Conservation (phyloP, 2,329 filamentous ascomycete genomes). For the Xylogone sp. region DNA sequence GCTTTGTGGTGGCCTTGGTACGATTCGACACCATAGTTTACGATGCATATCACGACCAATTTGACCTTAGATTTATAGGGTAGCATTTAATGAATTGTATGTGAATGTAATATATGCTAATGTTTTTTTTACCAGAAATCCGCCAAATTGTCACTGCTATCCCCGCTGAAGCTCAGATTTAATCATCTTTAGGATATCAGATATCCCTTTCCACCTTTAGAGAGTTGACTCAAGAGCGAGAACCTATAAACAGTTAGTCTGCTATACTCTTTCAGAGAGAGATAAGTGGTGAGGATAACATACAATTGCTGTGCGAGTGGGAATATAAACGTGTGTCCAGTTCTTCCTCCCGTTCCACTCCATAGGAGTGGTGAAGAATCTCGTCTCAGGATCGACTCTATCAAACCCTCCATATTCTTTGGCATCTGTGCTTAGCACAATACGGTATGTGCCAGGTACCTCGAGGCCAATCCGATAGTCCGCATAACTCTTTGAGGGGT, state of each 20-base stretch:
- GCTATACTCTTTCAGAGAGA: neutral
- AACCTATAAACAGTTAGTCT: constrained; percentile 21
- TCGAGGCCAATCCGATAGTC: constrained; percentile 94
- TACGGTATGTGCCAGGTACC: constrained; percentile 75
- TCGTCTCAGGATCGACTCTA: constrained; percentile 72
- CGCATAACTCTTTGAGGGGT: constrained; percentile 76
- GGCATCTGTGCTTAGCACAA: constrained; percentile 79
- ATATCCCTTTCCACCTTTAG: constrained; percentile 8
- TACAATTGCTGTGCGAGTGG: constrained; percentile 78
- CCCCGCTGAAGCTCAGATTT: too few species aligned
- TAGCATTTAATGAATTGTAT: neutral
- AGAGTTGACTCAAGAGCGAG: constrained; percentile 32
- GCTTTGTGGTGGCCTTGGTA: too few species aligned
- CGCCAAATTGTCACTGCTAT: neutral
- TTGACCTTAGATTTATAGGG: too few species aligned
- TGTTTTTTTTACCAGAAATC: too few species aligned
- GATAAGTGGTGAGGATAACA: constrained; percentile 26
- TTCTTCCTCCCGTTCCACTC: constrained; percentile 88
- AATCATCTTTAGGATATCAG: neutral
- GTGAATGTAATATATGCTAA: too few species aligned
- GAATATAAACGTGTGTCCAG: constrained; percentile 89
- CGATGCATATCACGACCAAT: too few species aligned
- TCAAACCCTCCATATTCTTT: constrained; percentile 75
- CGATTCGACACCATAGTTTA: too few species aligned
- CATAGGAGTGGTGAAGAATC: constrained; percentile 90